Percentiles rank a stretch among this genome's conserved stretches.
These are phyloP conservation scores for Neurospora pannonica DNA, from an alignment of 495 filamentous ascomycete genomes.

Conservation along the genomic window DNA sequence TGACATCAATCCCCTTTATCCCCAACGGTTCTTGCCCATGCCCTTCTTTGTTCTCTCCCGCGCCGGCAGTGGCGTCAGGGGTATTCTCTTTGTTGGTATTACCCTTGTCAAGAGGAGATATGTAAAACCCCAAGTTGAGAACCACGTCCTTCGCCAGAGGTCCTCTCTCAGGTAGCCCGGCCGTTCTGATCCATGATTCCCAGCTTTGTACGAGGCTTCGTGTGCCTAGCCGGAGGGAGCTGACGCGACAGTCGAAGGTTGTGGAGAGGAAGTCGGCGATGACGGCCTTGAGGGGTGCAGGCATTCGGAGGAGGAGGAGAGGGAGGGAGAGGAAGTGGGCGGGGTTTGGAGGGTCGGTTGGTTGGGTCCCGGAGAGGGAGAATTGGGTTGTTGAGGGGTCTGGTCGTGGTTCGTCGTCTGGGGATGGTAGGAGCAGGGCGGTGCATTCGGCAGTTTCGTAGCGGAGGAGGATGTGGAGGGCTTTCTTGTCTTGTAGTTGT, in stretches of 20 bases:
- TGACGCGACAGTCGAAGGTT: slow-evolving; percentile 39
- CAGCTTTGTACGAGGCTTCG: slow-evolving; percentile 26
- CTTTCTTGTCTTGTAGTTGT: slow-evolving; percentile 1
- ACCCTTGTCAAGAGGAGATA: no score
- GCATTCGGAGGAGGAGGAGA: slow-evolving; percentile 38
- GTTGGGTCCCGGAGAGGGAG: neutral
- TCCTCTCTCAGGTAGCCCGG: fast-evolving
- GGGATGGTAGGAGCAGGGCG: slow-evolving; percentile 29
- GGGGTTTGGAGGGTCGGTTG: neutral
- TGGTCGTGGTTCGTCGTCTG: neutral
- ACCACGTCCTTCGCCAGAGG: slow-evolving; percentile 28
- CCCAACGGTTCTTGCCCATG: slow-evolving; percentile 13
- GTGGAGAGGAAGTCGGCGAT: slow-evolving; percentile 35
- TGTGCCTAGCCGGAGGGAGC: slow-evolving; percentile 30
- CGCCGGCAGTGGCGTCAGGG: neutral
- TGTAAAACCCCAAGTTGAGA: slow-evolving; percentile 31
- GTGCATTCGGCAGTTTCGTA: slow-evolving; percentile 33
- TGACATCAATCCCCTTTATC: slow-evolving; percentile 33
- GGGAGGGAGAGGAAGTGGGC: slow-evolving; percentile 28
- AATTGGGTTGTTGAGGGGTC: neutral
- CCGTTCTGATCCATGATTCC: slow-evolving; percentile 27
- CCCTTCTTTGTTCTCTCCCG: neutral
- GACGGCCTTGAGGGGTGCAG: slow-evolving; percentile 28
- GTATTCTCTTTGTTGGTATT: neutral
- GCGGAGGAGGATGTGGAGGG: slow-evolving; percentile 25